phyloP scores from a whole-genome alignment of 2,329 filamentous ascomycete genomes.

The Clarireedia homoeocarpa region DNA sequence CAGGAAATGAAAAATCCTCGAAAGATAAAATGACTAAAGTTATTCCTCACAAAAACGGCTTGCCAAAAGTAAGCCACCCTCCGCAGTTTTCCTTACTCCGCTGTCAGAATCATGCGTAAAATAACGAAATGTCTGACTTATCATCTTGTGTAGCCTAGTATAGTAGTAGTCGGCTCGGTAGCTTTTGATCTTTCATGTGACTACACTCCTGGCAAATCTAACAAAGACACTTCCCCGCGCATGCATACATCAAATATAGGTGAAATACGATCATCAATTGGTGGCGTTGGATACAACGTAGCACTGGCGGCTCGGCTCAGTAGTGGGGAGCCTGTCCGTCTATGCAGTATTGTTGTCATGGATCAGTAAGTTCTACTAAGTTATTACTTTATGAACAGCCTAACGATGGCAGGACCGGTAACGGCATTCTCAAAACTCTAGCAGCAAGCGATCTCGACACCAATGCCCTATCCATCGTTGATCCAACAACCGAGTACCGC shows the following conservation, averaged over 20 bases:
- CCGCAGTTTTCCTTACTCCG: neutral
- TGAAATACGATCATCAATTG: constrained; percentile 71
- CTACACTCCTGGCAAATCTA: constrained; percentile 38
- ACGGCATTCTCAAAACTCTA: constrained; percentile 61
- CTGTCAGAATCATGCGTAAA: neutral
- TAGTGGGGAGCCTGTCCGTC: constrained; percentile 57
- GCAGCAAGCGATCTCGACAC: constrained; percentile 55
- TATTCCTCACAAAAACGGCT: neutral
- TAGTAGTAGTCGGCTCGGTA: constrained; percentile 86
- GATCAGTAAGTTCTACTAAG: constrained; percentile 48
- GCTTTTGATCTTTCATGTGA: constrained; percentile 86
- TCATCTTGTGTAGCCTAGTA: constrained; percentile 32
- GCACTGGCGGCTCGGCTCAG: constrained; percentile 71
- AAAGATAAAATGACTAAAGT: neutral
- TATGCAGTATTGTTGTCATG: constrained; percentile 72
- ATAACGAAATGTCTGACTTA: neutral
- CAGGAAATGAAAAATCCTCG: neutral
- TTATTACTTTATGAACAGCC: neutral
- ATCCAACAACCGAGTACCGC: constrained; percentile 30
- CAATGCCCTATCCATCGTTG: constrained; percentile 41
- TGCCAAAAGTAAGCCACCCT: neutral
- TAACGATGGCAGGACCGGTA: constrained; percentile 51
- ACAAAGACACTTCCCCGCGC: constrained; percentile 29
- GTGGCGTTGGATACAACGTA: constrained; percentile 89
- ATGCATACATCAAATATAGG: constrained; percentile 81